These are phyloP conservation scores for Lentinula boryana DNA, from an alignment of 768 basidiomycete genomes.

Conservation along the genomic window DNA sequence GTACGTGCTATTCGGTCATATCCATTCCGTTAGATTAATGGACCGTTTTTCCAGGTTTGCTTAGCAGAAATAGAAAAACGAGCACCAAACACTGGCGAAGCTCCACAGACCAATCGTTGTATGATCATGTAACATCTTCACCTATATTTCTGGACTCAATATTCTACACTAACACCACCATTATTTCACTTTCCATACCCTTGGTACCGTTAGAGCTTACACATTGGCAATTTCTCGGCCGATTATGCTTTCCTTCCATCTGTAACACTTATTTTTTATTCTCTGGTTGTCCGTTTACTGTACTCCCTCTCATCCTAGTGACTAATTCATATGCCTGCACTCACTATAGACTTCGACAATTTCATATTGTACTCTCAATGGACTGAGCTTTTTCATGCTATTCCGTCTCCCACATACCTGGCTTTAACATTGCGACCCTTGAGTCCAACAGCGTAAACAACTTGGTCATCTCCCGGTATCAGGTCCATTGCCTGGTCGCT, in stretches of 20 bases:
- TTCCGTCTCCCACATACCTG: constrained; percentile 73
- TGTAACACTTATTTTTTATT: constrained; percentile 21
- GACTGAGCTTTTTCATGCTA: constrained; percentile 37
- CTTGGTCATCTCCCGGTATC: constrained; percentile 79
- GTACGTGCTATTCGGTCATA: background rate
- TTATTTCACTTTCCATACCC: constrained; percentile 6
- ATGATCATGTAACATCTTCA: constrained; percentile 44
- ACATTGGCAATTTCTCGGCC: constrained; percentile 5
- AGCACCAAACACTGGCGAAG: constrained; percentile 37
- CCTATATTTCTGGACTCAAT: background rate
- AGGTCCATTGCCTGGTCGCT: constrained; percentile 90
- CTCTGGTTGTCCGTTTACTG: constrained; percentile 11
- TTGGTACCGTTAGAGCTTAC: constrained; percentile 4
- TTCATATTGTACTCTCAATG: constrained; percentile 5
- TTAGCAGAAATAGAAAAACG: constrained; percentile 79
- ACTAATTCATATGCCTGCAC: constrained; percentile 6
- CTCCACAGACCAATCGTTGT: constrained; percentile 37
- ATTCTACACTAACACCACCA: background rate
- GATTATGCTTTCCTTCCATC: constrained; percentile 10
- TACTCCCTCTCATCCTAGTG: background rate
- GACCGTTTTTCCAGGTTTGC: constrained; percentile 34
- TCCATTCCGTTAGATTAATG: background rate
- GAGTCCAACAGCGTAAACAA: constrained; percentile 58
- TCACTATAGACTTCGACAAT: background rate
- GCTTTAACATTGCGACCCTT: constrained; percentile 57